Base-by-base conservation (phyloP, 768 basidiomycete genomes). In the Cyathus striatus region DNA sequence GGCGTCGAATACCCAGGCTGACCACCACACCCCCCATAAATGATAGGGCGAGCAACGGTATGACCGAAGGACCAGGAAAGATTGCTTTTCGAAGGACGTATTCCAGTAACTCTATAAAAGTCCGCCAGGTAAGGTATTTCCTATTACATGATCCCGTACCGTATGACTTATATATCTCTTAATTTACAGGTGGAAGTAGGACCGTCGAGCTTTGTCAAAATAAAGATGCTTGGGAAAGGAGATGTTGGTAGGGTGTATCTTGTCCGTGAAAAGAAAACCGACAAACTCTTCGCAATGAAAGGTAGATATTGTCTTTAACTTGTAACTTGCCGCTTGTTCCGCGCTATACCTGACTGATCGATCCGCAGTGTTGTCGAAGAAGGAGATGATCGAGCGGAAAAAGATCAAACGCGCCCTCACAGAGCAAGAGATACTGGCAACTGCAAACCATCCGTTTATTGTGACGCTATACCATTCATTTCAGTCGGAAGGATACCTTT, bases 351-450 rank as follows among this genome's bases (percentile, higher is more conserved):
- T 60, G 57, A 59, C 49, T 56, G 57, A 46, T 59, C 66, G 61
- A 59, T 65, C 59, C 59, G 57, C 63, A 95, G 96, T 99, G 18
- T 73, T 99, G 35, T 96, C 93, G 40, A 98, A 98, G 73, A 90
- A 88, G 73, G 96, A 99, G 73, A 98, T 99, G 95, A 94, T 99
- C 63, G 92, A 95, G 69, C 83, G 96, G 55, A 96, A 95, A 72
- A 99, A 99, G 75, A 95, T 99, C 71, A 99, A 99, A 65, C 83
- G 96, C 48, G 96, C 95, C 6, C 62, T 99, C 57, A 97, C 96
- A 3, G 96, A 99, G 66, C 96, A 97, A 70, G 96, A 98, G 65
- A 99, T 99, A 52, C 78, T 99, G 33, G 95, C 95, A 6, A 95
- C 94, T 18, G 90, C 96, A 23, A 99, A 99, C 58, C 96, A 98